Conservation (phyloP, 2,329 filamentous ascomycete genomes). For the Sphaerulina vaccinii region DNA sequence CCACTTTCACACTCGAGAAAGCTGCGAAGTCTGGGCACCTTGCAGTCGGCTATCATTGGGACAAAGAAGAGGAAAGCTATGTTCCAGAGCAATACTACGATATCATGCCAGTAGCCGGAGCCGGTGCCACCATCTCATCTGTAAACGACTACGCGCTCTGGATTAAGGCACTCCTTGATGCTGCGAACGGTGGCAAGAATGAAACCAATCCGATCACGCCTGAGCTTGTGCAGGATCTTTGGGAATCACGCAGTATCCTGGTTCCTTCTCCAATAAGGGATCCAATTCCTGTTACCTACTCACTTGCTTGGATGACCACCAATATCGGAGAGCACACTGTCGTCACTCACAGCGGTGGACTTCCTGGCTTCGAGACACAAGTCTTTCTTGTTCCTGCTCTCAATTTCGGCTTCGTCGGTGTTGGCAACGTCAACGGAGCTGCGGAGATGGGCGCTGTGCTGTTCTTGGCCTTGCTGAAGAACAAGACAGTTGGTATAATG, state of each 20-base stretch:
- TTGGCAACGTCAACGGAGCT: background rate
- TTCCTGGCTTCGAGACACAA: slow-evolving; percentile 8
- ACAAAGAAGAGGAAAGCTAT: slow-evolving; percentile 10
- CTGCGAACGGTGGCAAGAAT: background rate
- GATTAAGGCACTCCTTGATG: slow-evolving; percentile 15
- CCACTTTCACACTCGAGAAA: slow-evolving; percentile 31
- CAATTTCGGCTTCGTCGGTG: slow-evolving; percentile 6
- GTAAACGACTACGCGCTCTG: slow-evolving; percentile 21
- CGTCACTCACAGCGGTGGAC: slow-evolving; percentile 1
- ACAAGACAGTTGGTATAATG: background rate
- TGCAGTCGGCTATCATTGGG: slow-evolving; percentile 24
- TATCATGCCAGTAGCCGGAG: slow-evolving; percentile 16
- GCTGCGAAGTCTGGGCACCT: slow-evolving; percentile 19
- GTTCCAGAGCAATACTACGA: slow-evolving; percentile 15
- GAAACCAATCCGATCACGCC: background rate
- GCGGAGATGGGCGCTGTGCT: background rate
- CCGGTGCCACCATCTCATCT: slow-evolving; percentile 22
- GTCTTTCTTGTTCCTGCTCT: slow-evolving; percentile 4
- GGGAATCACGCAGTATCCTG: background rate
- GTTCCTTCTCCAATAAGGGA: background rate
- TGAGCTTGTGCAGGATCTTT: background rate
- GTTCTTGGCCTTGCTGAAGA: background rate
- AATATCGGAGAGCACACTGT: background rate
- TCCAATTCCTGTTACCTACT: background rate
- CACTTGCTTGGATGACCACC: slow-evolving; percentile 3